Base-by-base conservation (phyloP, 768 basidiomycete genomes). In the Psilocybe subaeruginosa region DNA sequence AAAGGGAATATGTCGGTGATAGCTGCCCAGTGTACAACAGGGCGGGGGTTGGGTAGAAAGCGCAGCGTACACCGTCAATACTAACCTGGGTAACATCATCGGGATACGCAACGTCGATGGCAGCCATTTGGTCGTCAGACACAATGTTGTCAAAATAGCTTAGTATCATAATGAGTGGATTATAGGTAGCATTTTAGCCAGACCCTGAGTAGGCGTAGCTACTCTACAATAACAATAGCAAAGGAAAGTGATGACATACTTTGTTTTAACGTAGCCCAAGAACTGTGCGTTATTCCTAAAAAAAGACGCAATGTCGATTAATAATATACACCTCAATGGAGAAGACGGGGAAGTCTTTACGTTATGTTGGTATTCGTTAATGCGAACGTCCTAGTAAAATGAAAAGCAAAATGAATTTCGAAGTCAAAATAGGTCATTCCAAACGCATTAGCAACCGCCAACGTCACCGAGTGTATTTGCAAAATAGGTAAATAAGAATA, bases 221-320 rank as follows among this genome's bases (percentile, higher is more conserved):
- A 39, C 37, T 8, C 14, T 8, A 11, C 7, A 11, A 7, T n/a
- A 23, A 23, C 23, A 23, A 23, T 2, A 23, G 2, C 23, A 23
- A 23, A 23, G 23, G 2, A 23, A 23, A 23, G 2, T 23, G 23
- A 23, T 23, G 23, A 52, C 57, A 30, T 58, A 72, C 70, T 69
- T 68, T 4, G 66, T 53, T 23, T 61, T 45, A 8, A 72, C 54
- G 30, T 69, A 71, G 23, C 50, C 57, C 19, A 70, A 27, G 30
- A 68, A 70, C 41, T 70, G 47, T 3, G 58, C 58, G 11, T 63
- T 64, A 8, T 64, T 72, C 6, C 68, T 17, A 33, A 39, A 14
- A 14, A 16, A n/a, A 47, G 33, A 35, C 33, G 23, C 33, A 35
- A 30, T 14, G 39, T 29, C 8, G 2, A 31, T 45, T 23, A 1